A percentile compares a stretch with the other conserved stretches of the same genome.
phyloP scores from a whole-genome alignment of 345 rosid genomes.

The Syzygium jambos region DNA sequence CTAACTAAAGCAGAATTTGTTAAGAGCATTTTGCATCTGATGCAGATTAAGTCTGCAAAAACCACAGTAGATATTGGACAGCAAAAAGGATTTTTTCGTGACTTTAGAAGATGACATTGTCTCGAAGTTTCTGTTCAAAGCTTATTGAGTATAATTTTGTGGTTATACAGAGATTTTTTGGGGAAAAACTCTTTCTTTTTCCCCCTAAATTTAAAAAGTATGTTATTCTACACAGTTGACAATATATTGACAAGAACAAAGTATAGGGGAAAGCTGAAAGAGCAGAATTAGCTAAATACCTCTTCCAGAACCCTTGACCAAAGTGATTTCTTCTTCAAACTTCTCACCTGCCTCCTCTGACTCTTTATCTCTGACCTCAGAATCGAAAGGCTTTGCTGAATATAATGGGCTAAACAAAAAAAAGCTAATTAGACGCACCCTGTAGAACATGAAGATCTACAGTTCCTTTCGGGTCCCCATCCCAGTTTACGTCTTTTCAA shows the following conservation, averaged over 20 bases:
- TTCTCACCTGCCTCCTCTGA: slow-evolving; percentile 81
- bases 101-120: background rate
- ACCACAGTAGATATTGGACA: background rate
- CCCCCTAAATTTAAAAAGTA: background rate
- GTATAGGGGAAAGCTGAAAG: background rate
- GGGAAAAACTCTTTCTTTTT: background rate
- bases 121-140: background rate
- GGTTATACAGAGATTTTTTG: background rate
- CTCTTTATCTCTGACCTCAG: slow-evolving; percentile 80
- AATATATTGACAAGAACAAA: background rate
- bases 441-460: background rate
- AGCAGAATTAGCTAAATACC: slow-evolving; percentile 24
- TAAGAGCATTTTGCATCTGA: background rate
- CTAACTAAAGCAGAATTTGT: background rate
- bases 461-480: background rate
- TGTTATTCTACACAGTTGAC: background rate
- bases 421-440: background rate
- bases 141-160: background rate
- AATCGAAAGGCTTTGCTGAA: slow-evolving; percentile 33
- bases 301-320: slow-evolving; percentile 95
- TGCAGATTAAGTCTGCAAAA: background rate
- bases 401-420: background rate
- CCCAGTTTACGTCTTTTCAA: background rate
- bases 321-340: slow-evolving; percentile 83
- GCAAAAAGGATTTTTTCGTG: background rate